phyloP scores from a whole-genome alignment of 2,329 filamentous ascomycete species.

The Aspergillus neoniger region DNA sequence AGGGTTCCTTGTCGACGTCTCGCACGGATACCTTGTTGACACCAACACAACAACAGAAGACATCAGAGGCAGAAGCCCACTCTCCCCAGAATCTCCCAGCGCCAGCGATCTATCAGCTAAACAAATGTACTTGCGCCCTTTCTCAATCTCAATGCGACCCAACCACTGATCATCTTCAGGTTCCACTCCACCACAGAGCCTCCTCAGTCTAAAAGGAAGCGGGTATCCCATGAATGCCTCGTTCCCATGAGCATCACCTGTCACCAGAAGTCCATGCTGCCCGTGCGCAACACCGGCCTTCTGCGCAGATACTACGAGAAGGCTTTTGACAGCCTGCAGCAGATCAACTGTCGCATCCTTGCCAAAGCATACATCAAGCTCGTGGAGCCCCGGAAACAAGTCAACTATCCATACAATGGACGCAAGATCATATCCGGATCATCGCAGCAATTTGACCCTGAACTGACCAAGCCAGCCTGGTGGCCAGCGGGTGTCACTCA shows the following conservation, averaged over 20 bases:
- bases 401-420: slow-evolving; percentile 40
- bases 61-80: slow-evolving; percentile 16
- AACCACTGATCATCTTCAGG: slow-evolving; percentile 1
- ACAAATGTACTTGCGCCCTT: slow-evolving; percentile 6
- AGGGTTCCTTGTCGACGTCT: slow-evolving; percentile 3
- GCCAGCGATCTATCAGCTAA: slow-evolving; percentile 14
- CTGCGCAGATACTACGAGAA: slow-evolving; percentile 37
- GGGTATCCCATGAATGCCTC: slow-evolving; percentile 22
- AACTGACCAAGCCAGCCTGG: slow-evolving; percentile 38
- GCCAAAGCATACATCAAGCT: slow-evolving; percentile 40
- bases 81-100: slow-evolving; percentile 20
- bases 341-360: slow-evolving; percentile 39
- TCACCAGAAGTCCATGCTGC: slow-evolving; percentile 28
- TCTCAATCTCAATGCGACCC: background rate
- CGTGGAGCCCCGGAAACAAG: slow-evolving; percentile 41
- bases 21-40: background rate
- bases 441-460: slow-evolving; percentile 35
- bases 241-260: slow-evolving; percentile 27
- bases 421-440: slow-evolving; percentile 33
- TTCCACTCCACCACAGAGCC: slow-evolving; percentile 11
- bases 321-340: slow-evolving; percentile 36
- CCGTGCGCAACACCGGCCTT: slow-evolving; percentile 26
- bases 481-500: slow-evolving; percentile 37
- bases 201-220: slow-evolving; percentile 19
- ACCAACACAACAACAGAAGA: slow-evolving; percentile 5